A percentile compares a stretch with the other conserved stretches of the same genome.
These are phyloP conservation scores for Poronia punctata DNA, from an alignment of 495 filamentous ascomycete species.

Conservation along the genomic window DNA sequence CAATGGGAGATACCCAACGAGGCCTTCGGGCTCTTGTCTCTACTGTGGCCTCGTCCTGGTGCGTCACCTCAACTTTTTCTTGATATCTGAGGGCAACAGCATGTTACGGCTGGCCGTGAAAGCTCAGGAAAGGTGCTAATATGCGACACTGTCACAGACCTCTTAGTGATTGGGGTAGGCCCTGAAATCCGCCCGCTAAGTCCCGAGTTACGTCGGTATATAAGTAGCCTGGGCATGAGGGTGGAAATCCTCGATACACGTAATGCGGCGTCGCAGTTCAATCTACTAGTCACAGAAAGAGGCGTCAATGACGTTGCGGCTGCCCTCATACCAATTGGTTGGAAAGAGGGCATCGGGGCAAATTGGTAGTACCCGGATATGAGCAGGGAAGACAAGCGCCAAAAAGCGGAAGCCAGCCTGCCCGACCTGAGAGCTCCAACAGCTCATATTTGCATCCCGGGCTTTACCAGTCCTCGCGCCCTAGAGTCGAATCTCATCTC, in stretches of 20 bases:
- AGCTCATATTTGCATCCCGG: too few species aligned
- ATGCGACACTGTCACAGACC: conserved; percentile 46
- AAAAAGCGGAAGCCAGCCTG: too few species aligned
- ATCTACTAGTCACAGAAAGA: conserved; percentile 76
- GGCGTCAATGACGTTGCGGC: conserved; percentile 76
- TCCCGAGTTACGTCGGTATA: conserved; percentile 60
- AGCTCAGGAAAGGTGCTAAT: background rate
- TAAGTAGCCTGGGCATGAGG: conserved; percentile 74
- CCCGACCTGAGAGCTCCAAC: too few species aligned
- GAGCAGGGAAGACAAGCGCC: too few species aligned
- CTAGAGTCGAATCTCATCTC: too few species aligned
- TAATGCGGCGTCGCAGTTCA: conserved; percentile 89
- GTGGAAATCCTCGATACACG: conserved; percentile 88
- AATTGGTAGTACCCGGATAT: conserved; percentile 8
- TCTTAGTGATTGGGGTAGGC: conserved; percentile 85
- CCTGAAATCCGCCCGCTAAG: conserved; percentile 63
- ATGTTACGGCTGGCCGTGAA: conserved; percentile 2
- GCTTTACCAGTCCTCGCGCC: too few species aligned
- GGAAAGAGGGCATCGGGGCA: conserved; percentile 50
- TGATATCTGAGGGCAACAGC: background rate
- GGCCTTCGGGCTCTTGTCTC: conserved; percentile 67
- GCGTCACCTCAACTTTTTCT: conserved; percentile 23
- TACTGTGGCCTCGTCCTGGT: conserved; percentile 92
- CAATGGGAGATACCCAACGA: conserved; percentile 69
- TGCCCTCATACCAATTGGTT: conserved; percentile 81